Evolutionary conservation across 306 rosid genomes (phyloP).

Genomic region (Quillaja saponaria): DNA sequence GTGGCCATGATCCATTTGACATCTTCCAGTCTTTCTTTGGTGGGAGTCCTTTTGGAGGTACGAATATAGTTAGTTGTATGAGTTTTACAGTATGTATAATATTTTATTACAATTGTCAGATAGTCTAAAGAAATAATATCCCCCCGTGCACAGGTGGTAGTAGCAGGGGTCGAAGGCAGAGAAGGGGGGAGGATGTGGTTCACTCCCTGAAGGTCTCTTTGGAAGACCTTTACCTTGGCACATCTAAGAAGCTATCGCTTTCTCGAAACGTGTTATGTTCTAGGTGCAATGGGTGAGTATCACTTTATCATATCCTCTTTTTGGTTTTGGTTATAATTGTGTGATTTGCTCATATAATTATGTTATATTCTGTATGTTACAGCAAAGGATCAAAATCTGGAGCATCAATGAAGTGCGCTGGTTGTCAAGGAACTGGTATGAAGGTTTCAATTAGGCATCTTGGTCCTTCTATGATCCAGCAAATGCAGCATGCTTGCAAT

Average conservation of each 20-base stretch:
- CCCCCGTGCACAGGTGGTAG: slow-evolving; percentile 51
- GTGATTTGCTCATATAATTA: not conserved
- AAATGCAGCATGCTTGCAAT: slow-evolving; percentile 84
- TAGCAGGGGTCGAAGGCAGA: slow-evolving; percentile 73
- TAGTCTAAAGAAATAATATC: no score
- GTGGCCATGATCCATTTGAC: slow-evolving; percentile 81
- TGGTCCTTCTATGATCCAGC: slow-evolving; percentile 83
- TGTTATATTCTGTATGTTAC: not conserved
- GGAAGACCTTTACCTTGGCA: slow-evolving; percentile 77
- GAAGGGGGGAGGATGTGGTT: slow-evolving; percentile 77
- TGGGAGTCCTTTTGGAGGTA: slow-evolving; percentile 60
- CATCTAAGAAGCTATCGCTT: slow-evolving; percentile 75
- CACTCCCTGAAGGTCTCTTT: slow-evolving; percentile 77
- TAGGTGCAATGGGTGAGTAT: slow-evolving; percentile 74
- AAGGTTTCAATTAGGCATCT: slow-evolving; percentile 76
- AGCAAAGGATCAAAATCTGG: slow-evolving; percentile 90
- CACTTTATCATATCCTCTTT: not conserved
- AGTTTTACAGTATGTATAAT: no score
- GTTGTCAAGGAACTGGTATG: slow-evolving; percentile 87
- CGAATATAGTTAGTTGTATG: not conserved
- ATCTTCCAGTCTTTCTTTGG: slow-evolving; percentile 77
- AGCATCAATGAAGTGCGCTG: slow-evolving; percentile 59
- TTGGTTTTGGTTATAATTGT: not conserved
- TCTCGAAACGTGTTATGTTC: slow-evolving; percentile 72
- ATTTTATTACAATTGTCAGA: no score